These are phyloP conservation scores for Vitis labrusca DNA, from an alignment of 164 flowering plant species.

Conservation along the genomic window DNA sequence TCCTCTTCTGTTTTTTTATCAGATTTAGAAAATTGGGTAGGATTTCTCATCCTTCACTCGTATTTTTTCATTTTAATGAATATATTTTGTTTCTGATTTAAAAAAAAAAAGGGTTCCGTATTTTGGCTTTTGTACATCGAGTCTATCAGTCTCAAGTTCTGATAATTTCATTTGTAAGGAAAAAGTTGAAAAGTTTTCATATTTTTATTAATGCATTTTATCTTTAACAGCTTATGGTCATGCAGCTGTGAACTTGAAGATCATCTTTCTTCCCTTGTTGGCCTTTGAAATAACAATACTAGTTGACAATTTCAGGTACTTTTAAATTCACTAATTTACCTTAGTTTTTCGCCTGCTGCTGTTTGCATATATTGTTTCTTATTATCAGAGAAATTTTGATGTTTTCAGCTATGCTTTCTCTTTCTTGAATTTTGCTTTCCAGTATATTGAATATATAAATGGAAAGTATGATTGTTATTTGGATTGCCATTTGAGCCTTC, in stretches of 20 bases:
- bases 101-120: too few relatives aligned
- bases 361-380: background rate
- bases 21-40: too few relatives aligned
- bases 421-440: background rate
- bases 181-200: background rate
- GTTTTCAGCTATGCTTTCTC: background rate
- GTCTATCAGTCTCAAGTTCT: too few relatives aligned
- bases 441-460: background rate
- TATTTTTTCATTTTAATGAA: too few relatives aligned
- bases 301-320: constrained; percentile 87
- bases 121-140: too few relatives aligned
- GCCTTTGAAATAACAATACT: constrained; percentile 71
- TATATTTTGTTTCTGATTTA: too few relatives aligned
- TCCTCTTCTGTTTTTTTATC: too few relatives aligned
- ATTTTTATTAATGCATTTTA: constrained; percentile 1
- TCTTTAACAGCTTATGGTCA: constrained; percentile 26
- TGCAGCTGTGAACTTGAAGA: constrained; percentile 77
- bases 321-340: background rate
- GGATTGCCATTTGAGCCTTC: too few relatives aligned
- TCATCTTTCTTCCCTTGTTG: constrained; percentile 84
- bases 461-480: too few relatives aligned
- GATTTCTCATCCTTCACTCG: too few relatives aligned
- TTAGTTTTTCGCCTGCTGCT: background rate
- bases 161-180: background rate
- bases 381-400: background rate